Base-by-base conservation (phyloP, 257 asterid genomes). In the Solanum tarapatanum region DNA sequence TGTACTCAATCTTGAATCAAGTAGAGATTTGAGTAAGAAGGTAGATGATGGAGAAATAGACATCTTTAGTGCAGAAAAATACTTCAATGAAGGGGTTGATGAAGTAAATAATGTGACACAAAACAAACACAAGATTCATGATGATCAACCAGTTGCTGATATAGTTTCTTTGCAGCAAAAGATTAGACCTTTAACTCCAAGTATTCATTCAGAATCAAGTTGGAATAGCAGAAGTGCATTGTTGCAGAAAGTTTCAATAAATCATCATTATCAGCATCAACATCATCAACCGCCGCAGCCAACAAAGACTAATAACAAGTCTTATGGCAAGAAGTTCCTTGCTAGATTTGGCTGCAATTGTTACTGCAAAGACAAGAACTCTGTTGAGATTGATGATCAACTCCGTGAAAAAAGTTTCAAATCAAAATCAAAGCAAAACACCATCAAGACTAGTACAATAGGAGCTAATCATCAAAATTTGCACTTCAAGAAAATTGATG, bases 31-130 rank as follows among this genome's bases (percentile, higher is more conserved):
- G 64, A 91, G 89, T 89, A 91, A 86, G 85, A 83, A 84, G 55
- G 36, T 88, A 24, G 94, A 89, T 37, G 95, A 96, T 85, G 88
- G 74, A 36, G 99, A 96, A 87, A 94, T 96, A 45, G 98, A 92
- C 32, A 94, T 96, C 35, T 96, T 96, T 45, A 89, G 90, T 76
- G 99, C 99, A 5, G 93, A 92, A 83, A 96, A 93, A 86, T 96
- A 96, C 33, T 96, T 96, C 95, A 93, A 90, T 48, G 98, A 91
- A 55, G 90, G 87, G 28, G 87, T 84, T 24, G 91, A 85, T 36
- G 87, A 92, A 19, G 69, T 51, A 39, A 58, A 83, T 75, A 13
- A 5, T 62, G 69, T 17, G 16, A 76, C 88, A n/a, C 83, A 43
- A 48, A 83, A 84, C 35, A 88, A 70, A 30, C 82, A 82, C 35